phyloP scores from a whole-genome alignment of 2,329 filamentous ascomycete genomes.

The Didymella glomerata region DNA sequence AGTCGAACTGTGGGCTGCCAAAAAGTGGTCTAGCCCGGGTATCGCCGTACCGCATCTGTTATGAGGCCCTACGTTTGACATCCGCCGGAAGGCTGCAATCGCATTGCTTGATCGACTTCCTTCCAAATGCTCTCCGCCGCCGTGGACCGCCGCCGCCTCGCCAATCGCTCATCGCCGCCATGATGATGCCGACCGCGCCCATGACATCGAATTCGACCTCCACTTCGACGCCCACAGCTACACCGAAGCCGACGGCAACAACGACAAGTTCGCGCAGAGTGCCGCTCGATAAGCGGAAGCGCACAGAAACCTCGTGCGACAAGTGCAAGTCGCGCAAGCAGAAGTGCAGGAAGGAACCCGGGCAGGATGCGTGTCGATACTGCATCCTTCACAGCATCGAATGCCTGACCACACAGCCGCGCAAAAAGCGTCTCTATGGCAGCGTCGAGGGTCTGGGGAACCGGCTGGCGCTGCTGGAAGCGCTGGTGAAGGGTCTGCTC shows the following conservation, averaged over 20 bases:
- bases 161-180: constrained; percentile 21
- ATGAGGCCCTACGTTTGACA: constrained; percentile 15
- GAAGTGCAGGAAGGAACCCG: constrained; percentile 54
- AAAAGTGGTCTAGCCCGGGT: constrained; percentile 19
- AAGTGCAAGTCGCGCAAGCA: constrained; percentile 59
- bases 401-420: constrained; percentile 56
- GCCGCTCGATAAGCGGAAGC: constrained; percentile 56
- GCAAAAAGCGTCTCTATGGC: constrained; percentile 56
- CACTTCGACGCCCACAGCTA: constrained; percentile 6
- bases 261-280: constrained; percentile 45
- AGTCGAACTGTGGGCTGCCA: constrained; percentile 8
- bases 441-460: constrained; percentile 55
- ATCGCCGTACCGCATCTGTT: constrained; percentile 10
- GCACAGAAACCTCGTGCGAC: constrained; percentile 58
- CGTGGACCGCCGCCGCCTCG: constrained; percentile 15
- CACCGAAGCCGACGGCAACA: constrained; percentile 2
- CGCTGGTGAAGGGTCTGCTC: constrained; percentile 56
- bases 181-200: constrained; percentile 16
- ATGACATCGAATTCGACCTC: constrained; percentile 8
- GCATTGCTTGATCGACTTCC: constrained; percentile 6
- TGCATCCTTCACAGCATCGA: constrained; percentile 53
- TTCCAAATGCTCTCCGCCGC: constrained; percentile 18
- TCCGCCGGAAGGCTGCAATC: constrained; percentile 14
- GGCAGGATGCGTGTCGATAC: constrained; percentile 54
- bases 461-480: constrained; percentile 54